Conservation (phyloP, 257 asterid species). For the Jasminum sambac region DNA sequence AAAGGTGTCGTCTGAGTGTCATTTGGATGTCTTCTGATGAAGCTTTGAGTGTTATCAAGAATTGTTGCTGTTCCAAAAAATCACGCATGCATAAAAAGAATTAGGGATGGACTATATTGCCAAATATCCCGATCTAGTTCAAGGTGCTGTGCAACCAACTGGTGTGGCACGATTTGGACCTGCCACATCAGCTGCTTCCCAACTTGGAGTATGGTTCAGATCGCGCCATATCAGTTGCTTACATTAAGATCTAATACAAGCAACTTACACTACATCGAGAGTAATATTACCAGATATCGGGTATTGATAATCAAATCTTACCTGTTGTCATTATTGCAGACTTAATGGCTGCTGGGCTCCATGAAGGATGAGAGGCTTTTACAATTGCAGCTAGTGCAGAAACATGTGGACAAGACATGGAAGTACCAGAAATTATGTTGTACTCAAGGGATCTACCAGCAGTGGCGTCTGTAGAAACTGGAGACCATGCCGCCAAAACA, state of each 20-base stretch:
- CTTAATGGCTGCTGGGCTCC: slow-evolving; percentile 69
- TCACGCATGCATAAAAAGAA: neutral
- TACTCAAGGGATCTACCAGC: slow-evolving; percentile 46
- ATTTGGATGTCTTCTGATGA: slow-evolving; percentile 47
- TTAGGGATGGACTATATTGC: neutral
- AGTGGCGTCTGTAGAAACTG: slow-evolving; percentile 33
- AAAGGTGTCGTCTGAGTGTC: slow-evolving; percentile 45
- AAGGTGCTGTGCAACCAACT: no score
- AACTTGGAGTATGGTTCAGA: no score
- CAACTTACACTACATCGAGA: no score
- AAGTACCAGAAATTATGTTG: slow-evolving; percentile 60
- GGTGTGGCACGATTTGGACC: no score
- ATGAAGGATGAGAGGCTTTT: slow-evolving; percentile 52
- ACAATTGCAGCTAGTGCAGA: slow-evolving; percentile 59
- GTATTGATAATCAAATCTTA: slow-evolving; percentile 15
- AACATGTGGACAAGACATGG: slow-evolving; percentile 69
- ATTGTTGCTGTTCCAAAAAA: slow-evolving; percentile 34
- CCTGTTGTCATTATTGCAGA: slow-evolving; percentile 74
- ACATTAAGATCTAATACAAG: no score
- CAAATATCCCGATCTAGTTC: no score
- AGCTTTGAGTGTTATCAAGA: slow-evolving; percentile 40
- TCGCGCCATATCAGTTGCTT: no score
- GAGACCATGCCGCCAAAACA: slow-evolving; percentile 70
- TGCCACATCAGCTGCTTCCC: no score
- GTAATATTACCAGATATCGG: neutral